Evolutionary conservation across 2,329 filamentous ascomycete genomes (phyloP), one percentile per base, ranked within the genome.

Genomic region (Talaromyces sp.): DNA sequence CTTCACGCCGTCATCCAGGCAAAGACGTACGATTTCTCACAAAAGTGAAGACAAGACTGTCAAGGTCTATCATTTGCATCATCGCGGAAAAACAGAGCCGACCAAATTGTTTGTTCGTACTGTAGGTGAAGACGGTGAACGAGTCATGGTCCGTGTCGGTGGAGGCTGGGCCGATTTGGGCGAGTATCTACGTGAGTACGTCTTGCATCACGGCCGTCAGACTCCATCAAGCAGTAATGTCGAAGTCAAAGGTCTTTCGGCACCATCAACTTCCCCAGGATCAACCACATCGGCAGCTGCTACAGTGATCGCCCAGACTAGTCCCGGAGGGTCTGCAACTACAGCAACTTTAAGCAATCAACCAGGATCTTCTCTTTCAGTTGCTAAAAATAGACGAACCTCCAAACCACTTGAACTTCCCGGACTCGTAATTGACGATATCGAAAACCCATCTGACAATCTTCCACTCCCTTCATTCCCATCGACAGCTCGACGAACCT

Each of bases 161-260:
- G 94, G 94, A 60, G 94, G 94, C n/a, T 99, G 94, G 94, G 91
- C 92, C 13, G 94, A 99, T 72, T 79, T 99, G 19, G 93, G 89
- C 37, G 94, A 97, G 72, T 99, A 97, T 69, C 80, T 99, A 41
- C 88, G 91, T 65, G 91, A 96, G 71, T 99, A 97, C 67, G 92
- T 91, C 7, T 85, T 86, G 60, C 94, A 99, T 69, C 94, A 99
- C 70, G 89, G 89, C 43, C 86, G 89, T n/a, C 85, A 83, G 45
- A 79, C 81, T 31, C 78, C 82, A 19, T 80, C 78, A 28, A 82
- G 84, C 37, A 78, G 78, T 11, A 77, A 76, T 36, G 77, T 85
- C 13, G 82, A 86, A 63, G 77, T 85, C 15, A 74, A 82, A 55
- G 81, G 80, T 10, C 68, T 81, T 21, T 67, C 70, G 25, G 66